These are phyloP conservation scores for Xylaria acuta DNA, from an alignment of 495 filamentous ascomycete species.

Conservation along the genomic window DNA sequence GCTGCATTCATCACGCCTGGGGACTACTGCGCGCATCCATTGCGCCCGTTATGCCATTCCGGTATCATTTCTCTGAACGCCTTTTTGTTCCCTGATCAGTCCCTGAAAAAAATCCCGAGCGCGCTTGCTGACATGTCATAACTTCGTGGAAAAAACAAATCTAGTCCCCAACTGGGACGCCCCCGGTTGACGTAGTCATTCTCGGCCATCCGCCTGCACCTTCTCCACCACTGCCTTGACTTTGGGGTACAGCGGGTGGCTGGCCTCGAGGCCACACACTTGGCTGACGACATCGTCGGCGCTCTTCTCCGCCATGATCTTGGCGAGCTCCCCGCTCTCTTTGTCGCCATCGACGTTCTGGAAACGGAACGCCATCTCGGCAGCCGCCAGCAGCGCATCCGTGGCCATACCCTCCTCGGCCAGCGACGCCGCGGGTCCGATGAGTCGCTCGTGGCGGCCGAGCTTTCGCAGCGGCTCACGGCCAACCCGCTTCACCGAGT, in stretches of 20 bases:
- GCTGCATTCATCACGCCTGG: conserved; percentile 4
- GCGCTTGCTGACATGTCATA: conserved; percentile 39
- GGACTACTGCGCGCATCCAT: conserved; percentile 18
- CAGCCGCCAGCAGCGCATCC: conserved; percentile 71
- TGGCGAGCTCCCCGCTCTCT: conserved; percentile 80
- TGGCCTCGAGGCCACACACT: conserved; percentile 75
- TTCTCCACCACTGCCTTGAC: conserved; percentile 76
- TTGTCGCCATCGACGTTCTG: conserved; percentile 89
- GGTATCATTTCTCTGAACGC: conserved; percentile 31
- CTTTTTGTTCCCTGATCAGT: conserved; percentile 27
- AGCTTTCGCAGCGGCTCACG: conserved; percentile 94
- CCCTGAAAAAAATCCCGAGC: conserved; percentile 25
- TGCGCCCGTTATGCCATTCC: conserved; percentile 25
- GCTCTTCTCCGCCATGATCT: conserved; percentile 74
- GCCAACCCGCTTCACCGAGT: conserved; percentile 92
- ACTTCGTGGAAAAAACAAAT: conserved; percentile 36
- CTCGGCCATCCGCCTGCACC: conserved; percentile 68
- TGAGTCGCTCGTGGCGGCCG: conserved; percentile 89
- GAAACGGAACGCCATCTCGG: conserved; percentile 90
- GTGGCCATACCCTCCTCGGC: conserved; percentile 77
- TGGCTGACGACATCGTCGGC: conserved; percentile 72
- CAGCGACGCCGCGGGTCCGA: conserved; percentile 85
- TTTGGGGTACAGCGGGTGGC: conserved; percentile 73
- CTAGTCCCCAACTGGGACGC: conserved; percentile 2
- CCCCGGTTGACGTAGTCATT: conserved; percentile 29